phyloP scores from a whole-genome alignment of 1,284 basidiomycete genomes.

The Quambalaria eucalypti region DNA sequence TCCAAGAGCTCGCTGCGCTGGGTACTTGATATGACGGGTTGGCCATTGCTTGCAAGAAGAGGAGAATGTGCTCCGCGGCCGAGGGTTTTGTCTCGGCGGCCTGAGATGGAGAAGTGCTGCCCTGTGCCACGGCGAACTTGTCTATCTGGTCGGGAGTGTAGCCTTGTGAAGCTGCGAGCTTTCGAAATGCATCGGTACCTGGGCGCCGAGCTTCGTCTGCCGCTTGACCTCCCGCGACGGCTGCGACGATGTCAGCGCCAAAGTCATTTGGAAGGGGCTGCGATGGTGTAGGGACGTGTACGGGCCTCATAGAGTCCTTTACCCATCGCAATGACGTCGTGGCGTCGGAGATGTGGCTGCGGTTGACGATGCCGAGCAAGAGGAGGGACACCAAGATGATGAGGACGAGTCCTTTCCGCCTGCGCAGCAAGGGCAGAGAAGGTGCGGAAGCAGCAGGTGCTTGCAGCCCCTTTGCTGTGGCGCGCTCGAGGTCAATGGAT shows the following conservation, averaged over 20 bases:
- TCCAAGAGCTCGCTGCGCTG: neutral
- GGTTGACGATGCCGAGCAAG: neutral
- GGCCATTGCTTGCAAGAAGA: neutral
- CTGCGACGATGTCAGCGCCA: neutral
- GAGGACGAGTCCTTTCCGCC: neutral
- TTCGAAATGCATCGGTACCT: neutral
- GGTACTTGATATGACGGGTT: neutral
- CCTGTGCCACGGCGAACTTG: neutral
- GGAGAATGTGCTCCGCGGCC: neutral
- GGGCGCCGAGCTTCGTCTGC: neutral
- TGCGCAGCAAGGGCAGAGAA: neutral
- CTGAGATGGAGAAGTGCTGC: neutral
- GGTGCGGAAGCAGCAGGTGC: neutral
- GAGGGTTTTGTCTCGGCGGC: neutral
- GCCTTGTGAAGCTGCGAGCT: neutral
- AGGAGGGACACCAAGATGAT: neutral
- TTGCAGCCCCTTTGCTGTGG: neutral
- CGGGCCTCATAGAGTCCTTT: neutral
- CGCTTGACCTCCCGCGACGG: neutral
- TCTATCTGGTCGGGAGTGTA: neutral
- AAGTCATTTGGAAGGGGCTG: neutral
- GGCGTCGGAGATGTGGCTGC: neutral
- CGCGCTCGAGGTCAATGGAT: slow-evolving; percentile 1
- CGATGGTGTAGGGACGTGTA: neutral
- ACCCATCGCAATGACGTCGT: neutral